Conservation (phyloP, 1,139 yeast genomes). For the Yarrowia galli region DNA sequence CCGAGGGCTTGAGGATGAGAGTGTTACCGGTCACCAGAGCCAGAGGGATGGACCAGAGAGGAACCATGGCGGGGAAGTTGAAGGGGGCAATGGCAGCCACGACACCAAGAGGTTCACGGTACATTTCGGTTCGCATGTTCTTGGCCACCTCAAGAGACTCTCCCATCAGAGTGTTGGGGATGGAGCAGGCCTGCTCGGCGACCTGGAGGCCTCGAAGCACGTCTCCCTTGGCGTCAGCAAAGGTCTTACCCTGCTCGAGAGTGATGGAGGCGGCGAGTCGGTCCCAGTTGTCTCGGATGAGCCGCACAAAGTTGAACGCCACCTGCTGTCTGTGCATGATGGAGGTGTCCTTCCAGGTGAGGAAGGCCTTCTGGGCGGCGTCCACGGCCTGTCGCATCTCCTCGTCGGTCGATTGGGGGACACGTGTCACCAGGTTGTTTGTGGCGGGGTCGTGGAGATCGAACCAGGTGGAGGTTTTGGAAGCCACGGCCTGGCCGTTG, state of each 20-base stretch:
- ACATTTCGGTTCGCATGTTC: constrained; percentile 82
- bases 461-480: constrained; percentile 67
- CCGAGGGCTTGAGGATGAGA: constrained; percentile 77
- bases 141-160: constrained; percentile 70
- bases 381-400: constrained; percentile 74
- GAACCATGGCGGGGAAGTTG: constrained; percentile 88
- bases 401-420: constrained; percentile 73
- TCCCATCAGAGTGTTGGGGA: constrained; percentile 70
- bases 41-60: constrained; percentile 82
- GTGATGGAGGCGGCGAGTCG: constrained; percentile 74
- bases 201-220: constrained; percentile 83
- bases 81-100: constrained; percentile 77
- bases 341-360: constrained; percentile 64
- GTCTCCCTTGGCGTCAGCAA: constrained; percentile 79
- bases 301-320: constrained; percentile 73
- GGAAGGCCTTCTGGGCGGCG: constrained; percentile 68
- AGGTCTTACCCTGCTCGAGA: constrained; percentile 81
- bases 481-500: constrained; percentile 65
- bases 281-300: constrained; percentile 74
- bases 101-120: constrained; percentile 69
- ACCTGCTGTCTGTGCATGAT: constrained; percentile 76
- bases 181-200: constrained; percentile 66
- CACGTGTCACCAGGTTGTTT: constrained; percentile 67
- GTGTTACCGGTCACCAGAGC: constrained; percentile 81
- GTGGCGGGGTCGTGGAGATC: constrained; percentile 83